Evolutionary conservation across 2,329 filamentous ascomycete genomes (phyloP).

Genomic region (Beauveria varroae): DNA sequence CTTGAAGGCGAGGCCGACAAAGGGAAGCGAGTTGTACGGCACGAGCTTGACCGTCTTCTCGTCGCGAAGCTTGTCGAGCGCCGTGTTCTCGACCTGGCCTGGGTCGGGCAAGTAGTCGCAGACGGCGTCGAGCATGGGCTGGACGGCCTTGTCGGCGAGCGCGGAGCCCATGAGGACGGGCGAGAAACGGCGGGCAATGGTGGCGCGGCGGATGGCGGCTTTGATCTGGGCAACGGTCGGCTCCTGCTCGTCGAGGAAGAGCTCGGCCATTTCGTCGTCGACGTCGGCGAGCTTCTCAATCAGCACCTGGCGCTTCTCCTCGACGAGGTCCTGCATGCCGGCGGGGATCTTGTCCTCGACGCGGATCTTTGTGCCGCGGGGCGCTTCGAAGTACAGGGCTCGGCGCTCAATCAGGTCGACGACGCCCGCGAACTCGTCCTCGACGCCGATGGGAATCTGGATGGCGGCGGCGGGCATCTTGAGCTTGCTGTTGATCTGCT

Average conservation of each 20-base stretch:
- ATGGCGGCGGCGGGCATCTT: slow-evolving; percentile 88
- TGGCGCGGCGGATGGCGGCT: slow-evolving; percentile 82
- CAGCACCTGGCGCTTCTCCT: slow-evolving; percentile 75
- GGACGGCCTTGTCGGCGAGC: slow-evolving; percentile 86
- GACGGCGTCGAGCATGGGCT: slow-evolving; percentile 94
- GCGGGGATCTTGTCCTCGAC: slow-evolving; percentile 74
- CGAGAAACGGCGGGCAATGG: slow-evolving; percentile 82
- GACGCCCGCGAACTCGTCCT: slow-evolving; percentile 87
- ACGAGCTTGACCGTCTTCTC: slow-evolving; percentile 82
- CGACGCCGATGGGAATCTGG: slow-evolving; percentile 87
- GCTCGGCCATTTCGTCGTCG: slow-evolving; percentile 93
- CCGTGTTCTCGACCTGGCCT: slow-evolving; percentile 78
- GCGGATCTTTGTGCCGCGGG: slow-evolving; percentile 68
- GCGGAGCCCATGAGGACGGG: slow-evolving; percentile 96
- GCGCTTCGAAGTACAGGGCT: slow-evolving; percentile 85
- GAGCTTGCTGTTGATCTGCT: slow-evolving; percentile 95
- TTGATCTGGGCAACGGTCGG: slow-evolving; percentile 81
- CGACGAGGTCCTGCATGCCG: slow-evolving; percentile 65
- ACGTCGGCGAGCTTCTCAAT: slow-evolving; percentile 96
- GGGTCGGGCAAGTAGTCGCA: slow-evolving; percentile 95
- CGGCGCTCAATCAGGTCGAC: slow-evolving; percentile 91
- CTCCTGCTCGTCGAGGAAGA: slow-evolving; percentile 81
- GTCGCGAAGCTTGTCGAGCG: slow-evolving; percentile 70
- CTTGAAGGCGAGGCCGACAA: slow-evolving; percentile 96
- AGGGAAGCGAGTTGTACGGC: slow-evolving; percentile 87